Conservation (phyloP, 345 rosid species). For the Eucalyptus regnans region DNA sequence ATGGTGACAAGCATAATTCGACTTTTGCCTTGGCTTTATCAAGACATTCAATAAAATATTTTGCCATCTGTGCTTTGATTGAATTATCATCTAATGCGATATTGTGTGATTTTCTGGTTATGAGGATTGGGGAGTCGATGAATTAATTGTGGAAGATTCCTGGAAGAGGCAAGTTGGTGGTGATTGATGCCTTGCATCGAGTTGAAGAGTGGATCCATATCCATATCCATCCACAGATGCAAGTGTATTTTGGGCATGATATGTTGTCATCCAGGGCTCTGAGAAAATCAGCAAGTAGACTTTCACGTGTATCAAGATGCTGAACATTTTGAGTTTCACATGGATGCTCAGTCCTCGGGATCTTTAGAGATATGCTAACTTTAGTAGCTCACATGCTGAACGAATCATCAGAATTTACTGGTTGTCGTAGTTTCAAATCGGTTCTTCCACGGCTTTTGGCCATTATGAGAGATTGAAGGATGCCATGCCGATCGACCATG, state of each 20-base stretch:
- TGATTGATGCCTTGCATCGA: slow-evolving; percentile 14
- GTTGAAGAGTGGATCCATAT: neutral
- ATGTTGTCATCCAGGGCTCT: neutral
- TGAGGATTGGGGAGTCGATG: slow-evolving; percentile 87
- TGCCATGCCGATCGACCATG: neutral
- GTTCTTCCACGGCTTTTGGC: neutral
- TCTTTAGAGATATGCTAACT: neutral
- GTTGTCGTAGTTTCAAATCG: neutral
- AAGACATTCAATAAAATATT: neutral
- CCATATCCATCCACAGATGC: neutral
- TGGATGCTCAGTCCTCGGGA: neutral
- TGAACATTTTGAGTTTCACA: neutral
- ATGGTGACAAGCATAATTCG: neutral
- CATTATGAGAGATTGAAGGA: neutral
- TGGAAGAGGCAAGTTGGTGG: slow-evolving; percentile 98
- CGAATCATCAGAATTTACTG: neutral
- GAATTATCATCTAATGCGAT: neutral
- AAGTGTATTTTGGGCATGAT: neutral
- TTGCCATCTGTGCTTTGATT: neutral
- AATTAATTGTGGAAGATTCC: slow-evolving; percentile 81
- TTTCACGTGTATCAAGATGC: neutral
- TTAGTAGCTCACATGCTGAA: neutral
- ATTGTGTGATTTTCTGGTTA: slow-evolving; percentile 21
- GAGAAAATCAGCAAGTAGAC: neutral
- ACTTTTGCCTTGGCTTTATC: neutral